Evolutionary conservation across 257 asterid genomes (phyloP).

Genomic region (Solanum medicagineum): DNA sequence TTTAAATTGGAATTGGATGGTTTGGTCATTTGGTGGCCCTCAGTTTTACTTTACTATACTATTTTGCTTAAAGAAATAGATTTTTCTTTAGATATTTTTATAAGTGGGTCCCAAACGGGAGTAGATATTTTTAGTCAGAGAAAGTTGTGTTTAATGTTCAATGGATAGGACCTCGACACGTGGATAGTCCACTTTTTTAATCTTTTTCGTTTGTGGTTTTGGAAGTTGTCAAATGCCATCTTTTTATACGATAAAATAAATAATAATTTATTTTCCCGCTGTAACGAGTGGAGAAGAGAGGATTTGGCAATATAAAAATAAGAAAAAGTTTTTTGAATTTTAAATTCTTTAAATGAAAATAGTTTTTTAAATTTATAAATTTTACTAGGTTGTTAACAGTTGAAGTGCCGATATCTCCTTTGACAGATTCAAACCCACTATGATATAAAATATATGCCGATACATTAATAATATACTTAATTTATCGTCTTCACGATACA

Average conservation of each 20-base stretch:
- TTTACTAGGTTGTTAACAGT: too few relatives aligned
- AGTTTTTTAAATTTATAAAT: too few relatives aligned
- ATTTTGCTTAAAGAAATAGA: background rate
- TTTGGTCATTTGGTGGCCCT: background rate
- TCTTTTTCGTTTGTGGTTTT: slow-evolving; percentile 41
- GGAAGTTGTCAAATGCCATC: slow-evolving; percentile 24
- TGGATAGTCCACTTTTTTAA: slow-evolving; percentile 22
- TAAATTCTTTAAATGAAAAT: too few relatives aligned
- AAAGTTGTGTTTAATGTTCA: background rate
- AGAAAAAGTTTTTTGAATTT: too few relatives aligned
- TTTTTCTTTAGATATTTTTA: slow-evolving; percentile 9
- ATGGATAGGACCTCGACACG: slow-evolving; percentile 48
- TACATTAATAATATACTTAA: too few relatives aligned
- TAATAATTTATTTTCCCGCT: background rate
- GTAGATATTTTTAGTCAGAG: slow-evolving; percentile 43
- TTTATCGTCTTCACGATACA: too few relatives aligned
- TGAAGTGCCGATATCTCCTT: too few relatives aligned
- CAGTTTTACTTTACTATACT: background rate
- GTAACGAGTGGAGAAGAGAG: background rate
- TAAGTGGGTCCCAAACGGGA: slow-evolving; percentile 7
- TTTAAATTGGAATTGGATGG: background rate
- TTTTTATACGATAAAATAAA: background rate
- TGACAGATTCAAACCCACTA: too few relatives aligned
- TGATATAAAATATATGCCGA: too few relatives aligned
- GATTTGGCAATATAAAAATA: too few relatives aligned